These are phyloP conservation scores for Spathaspora sp. DNA, from an alignment of 805 yeast genomes.

Conservation along the genomic window DNA sequence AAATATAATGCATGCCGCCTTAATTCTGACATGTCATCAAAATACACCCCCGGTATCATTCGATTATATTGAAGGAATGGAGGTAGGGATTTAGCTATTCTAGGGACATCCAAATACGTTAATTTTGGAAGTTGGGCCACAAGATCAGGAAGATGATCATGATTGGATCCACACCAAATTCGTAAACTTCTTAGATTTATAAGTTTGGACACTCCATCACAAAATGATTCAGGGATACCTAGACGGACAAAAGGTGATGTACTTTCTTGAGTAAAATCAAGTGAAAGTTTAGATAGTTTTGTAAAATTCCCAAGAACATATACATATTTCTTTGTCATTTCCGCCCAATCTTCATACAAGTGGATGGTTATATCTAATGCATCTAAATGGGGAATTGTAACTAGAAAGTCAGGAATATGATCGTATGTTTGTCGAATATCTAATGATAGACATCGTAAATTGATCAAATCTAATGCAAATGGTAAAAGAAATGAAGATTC, in stretches of 20 bases:
- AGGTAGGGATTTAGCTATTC: conserved; percentile 26
- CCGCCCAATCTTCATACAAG: conserved; percentile 30
- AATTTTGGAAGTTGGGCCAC: conserved; percentile 21
- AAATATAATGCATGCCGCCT: conserved; percentile 49
- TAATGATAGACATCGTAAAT: conserved; percentile 25
- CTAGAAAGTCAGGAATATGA: neutral
- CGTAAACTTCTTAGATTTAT: conserved; percentile 33
- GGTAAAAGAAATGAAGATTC: conserved; percentile 15
- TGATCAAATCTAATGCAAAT: conserved; percentile 20
- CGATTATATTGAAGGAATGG: conserved; percentile 13
- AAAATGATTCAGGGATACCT: conserved; percentile 5
- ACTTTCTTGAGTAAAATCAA: conserved; percentile 38
- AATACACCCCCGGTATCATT: conserved; percentile 47
- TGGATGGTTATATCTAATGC: conserved; percentile 39
- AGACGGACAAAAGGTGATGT: neutral
- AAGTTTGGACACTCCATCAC: conserved; percentile 10
- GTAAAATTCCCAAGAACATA: neutral
- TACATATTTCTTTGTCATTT: neutral
- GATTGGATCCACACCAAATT: conserved; percentile 22
- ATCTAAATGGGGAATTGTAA: conserved; percentile 11
- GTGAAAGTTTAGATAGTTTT: conserved; percentile 27
- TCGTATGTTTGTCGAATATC: conserved; percentile 34
- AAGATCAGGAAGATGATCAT: conserved; percentile 18
- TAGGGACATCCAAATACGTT: conserved; percentile 43
- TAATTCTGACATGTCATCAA: conserved; percentile 55